Percentiles rank a stretch among this genome's conserved stretches.
Conservation (phyloP, 352 stramenopile genomes). For the Phytophthora fragariaefolia region DNA sequence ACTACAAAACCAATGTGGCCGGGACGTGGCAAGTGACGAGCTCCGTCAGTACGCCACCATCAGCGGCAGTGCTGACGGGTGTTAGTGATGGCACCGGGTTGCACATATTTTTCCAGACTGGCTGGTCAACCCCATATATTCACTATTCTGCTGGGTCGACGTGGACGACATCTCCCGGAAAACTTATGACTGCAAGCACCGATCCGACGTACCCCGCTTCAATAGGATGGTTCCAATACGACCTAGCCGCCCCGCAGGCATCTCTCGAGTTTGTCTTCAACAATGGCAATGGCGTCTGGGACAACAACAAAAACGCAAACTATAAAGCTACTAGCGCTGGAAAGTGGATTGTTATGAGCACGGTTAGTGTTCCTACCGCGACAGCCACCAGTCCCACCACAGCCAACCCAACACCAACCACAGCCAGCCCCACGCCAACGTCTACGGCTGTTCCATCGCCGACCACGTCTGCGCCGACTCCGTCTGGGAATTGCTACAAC, state of each 20-base stretch:
- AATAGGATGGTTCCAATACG: slow-evolving; percentile 47
- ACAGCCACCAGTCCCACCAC: slow-evolving; percentile 12
- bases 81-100: slow-evolving; percentile 42
- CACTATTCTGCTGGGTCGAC: slow-evolving; percentile 38
- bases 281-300: slow-evolving; percentile 48
- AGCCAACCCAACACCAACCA: slow-evolving; percentile 17
- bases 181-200: slow-evolving; percentile 36
- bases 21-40: slow-evolving; percentile 39
- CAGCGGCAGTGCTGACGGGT: slow-evolving; percentile 29
- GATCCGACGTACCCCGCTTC: slow-evolving; percentile 25
- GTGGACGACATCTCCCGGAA: slow-evolving; percentile 44
- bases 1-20: slow-evolving; percentile 35
- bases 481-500: slow-evolving; percentile 37
- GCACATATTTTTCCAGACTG: slow-evolving; percentile 47
- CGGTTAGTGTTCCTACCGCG: slow-evolving; percentile 32
- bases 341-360: slow-evolving; percentile 45
- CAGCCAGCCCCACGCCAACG: slow-evolving; percentile 22
- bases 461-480: slow-evolving; percentile 27
- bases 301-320: slow-evolving; percentile 52
- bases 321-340: slow-evolving; percentile 48
- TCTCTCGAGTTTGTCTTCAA: slow-evolving; percentile 57
- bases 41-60: slow-evolving; percentile 22
- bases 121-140: slow-evolving; percentile 42
- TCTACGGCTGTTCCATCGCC: slow-evolving; percentile 17
- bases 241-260: slow-evolving; percentile 25